These are phyloP conservation scores for Fagopyrum tataricum DNA, from an alignment of 148 eudicot genomes.

Conservation along the genomic window DNA sequence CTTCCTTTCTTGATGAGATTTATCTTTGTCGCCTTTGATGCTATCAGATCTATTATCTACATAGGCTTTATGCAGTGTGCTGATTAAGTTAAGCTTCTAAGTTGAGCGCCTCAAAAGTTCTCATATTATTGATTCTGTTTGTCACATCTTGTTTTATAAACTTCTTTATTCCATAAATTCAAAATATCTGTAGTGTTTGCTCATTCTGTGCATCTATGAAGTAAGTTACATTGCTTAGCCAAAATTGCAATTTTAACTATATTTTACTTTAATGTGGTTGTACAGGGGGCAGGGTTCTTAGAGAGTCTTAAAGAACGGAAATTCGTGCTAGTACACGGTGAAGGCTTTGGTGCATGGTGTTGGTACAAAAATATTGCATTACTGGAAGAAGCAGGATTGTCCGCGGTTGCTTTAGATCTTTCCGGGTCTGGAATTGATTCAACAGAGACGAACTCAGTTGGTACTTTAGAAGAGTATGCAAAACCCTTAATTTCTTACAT, in stretches of 20 bases:
- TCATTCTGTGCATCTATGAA: background rate
- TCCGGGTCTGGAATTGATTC: conserved; percentile 84
- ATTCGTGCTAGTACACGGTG: conserved; percentile 80
- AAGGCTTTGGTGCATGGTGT: conserved; percentile 99
- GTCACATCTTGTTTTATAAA: too few relatives aligned
- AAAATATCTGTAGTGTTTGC: too few relatives aligned
- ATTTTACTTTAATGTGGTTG: background rate
- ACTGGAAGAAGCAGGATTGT: conserved; percentile 76
- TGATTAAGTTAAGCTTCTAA: background rate
- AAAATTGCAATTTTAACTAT: background rate
- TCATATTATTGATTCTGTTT: background rate
- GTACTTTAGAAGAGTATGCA: conserved; percentile 62
- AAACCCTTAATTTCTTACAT: conserved; percentile 66
- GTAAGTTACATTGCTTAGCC: background rate
- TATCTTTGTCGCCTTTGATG: background rate
- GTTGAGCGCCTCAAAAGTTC: background rate
- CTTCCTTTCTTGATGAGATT: too few relatives aligned
- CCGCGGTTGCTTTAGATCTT: conserved; percentile 78
- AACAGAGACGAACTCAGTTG: conserved; percentile 50
- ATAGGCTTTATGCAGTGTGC: background rate
- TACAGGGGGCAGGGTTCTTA: conserved; percentile 59
- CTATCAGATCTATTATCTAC: background rate
- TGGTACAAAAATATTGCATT: conserved; percentile 95
- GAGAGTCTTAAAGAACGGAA: conserved; percentile 62
- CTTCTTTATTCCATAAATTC: too few relatives aligned